phyloP scores from a whole-genome alignment of 2,329 filamentous ascomycete genomes.

The Chrysoporthe austroafricana region DNA sequence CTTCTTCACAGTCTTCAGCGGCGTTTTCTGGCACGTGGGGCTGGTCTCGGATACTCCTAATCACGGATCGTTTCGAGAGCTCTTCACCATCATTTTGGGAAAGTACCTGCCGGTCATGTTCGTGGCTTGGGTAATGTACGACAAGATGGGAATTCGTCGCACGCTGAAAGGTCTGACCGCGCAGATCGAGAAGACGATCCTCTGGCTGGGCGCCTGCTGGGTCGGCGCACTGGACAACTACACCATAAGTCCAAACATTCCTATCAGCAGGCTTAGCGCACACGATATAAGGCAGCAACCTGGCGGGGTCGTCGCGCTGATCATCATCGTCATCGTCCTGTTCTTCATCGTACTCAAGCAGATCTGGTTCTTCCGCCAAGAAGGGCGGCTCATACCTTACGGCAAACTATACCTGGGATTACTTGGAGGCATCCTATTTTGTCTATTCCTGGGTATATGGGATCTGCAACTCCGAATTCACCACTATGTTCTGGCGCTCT shows the following conservation, averaged over 20 bases:
- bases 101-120: conserved; percentile 88
- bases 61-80: conserved; percentile 65
- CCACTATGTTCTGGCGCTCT: conserved; percentile 88
- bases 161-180: conserved; percentile 74
- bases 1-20: conserved; percentile 81
- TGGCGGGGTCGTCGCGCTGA: conserved; percentile 81
- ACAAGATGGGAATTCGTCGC: conserved; percentile 76
- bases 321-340: conserved; percentile 75
- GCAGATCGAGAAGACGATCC: conserved; percentile 84
- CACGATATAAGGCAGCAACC: conserved; percentile 90
- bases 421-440: conserved; percentile 66
- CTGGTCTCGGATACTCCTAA: conserved; percentile 86
- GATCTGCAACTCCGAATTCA: conserved; percentile 85
- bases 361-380: conserved; percentile 82
- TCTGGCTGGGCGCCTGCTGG: conserved; percentile 92
- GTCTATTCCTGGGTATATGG: conserved; percentile 66
- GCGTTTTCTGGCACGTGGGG: conserved; percentile 87
- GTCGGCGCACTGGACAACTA: conserved; percentile 92
- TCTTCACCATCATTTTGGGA: conserved; percentile 78
- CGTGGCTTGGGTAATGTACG: conserved; percentile 84
- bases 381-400: conserved; percentile 78
- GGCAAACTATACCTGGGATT: conserved; percentile 78
- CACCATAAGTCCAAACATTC: conserved; percentile 84
- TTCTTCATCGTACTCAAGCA: conserved; percentile 72
- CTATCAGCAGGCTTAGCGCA: conserved; percentile 86